phyloP scores from a whole-genome alignment of 2,329 filamentous ascomycete species.

The Zymoseptoria crescenta region DNA sequence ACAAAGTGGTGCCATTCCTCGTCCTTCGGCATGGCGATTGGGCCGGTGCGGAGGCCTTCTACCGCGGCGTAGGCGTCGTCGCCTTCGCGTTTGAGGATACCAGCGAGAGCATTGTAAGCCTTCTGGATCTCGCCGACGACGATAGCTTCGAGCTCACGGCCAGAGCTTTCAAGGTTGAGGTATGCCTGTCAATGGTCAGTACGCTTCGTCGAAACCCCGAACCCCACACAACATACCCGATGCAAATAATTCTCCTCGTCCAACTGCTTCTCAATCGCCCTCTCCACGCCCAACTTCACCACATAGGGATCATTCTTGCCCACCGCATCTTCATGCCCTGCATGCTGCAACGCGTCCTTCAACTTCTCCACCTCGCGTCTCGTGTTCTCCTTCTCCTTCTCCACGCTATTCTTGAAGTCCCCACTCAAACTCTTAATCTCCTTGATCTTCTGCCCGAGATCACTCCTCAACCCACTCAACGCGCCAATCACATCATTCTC shows the following conservation, averaged over 20 bases:
- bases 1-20: slow-evolving; percentile 85
- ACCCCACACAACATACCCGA: slow-evolving; percentile 50
- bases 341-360: slow-evolving; percentile 72
- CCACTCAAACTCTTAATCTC: slow-evolving; percentile 91
- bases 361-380: slow-evolving; percentile 69
- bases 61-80: slow-evolving; percentile 71
- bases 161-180: slow-evolving; percentile 86
- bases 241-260: slow-evolving; percentile 97
- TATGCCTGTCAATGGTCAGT: slow-evolving; percentile 59
- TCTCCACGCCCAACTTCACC: slow-evolving; percentile 74
- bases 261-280: slow-evolving; percentile 83
- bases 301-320: slow-evolving; percentile 92
- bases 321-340: slow-evolving; percentile 66
- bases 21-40: slow-evolving; percentile 89
- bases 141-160: slow-evolving; percentile 89
- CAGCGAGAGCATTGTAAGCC: slow-evolving; percentile 88
- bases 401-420: slow-evolving; percentile 94
- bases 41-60: slow-evolving; percentile 74
- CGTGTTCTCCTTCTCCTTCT: slow-evolving; percentile 86
- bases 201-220: background rate
- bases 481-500: slow-evolving; percentile 87
- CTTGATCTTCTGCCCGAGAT: slow-evolving; percentile 93
- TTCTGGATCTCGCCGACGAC: slow-evolving; percentile 97
- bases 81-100: slow-evolving; percentile 83
- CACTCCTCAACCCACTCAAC: slow-evolving; percentile 74